These are phyloP conservation scores for Penicillium paxilli DNA, from an alignment of 495 filamentous ascomycete species.

Conservation along the genomic window DNA sequence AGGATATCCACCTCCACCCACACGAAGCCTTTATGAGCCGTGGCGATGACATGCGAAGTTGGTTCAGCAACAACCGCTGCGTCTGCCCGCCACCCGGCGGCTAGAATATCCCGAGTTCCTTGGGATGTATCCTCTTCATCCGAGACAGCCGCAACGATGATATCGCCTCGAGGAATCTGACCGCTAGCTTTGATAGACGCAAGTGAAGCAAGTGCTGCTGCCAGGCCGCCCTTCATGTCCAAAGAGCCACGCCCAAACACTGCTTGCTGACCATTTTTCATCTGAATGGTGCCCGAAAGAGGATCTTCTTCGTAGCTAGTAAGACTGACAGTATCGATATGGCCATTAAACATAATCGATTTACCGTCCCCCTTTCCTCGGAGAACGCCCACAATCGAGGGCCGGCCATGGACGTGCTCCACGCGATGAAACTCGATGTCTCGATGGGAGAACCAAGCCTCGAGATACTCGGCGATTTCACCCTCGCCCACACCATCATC, in stretches of 20 bases:
- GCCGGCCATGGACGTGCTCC: slow-evolving; percentile 39
- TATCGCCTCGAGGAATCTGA: slow-evolving; percentile 33
- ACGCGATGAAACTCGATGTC: slow-evolving; percentile 46
- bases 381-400: slow-evolving; percentile 47
- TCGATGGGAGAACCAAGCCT: slow-evolving; percentile 45
- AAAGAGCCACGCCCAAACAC: slow-evolving; percentile 43
- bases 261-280: slow-evolving; percentile 32
- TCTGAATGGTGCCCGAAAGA: slow-evolving; percentile 33
- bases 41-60: slow-evolving; percentile 31
- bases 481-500: slow-evolving; percentile 40
- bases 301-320: slow-evolving; percentile 43
- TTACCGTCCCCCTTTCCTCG: slow-evolving; percentile 43
- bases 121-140: slow-evolving; percentile 49
- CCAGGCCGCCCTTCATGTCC: slow-evolving; percentile 52
- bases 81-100: slow-evolving; percentile 49
- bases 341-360: slow-evolving; percentile 51
- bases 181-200: slow-evolving; percentile 27
- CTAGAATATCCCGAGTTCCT: slow-evolving; percentile 44
- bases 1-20: slow-evolving; percentile 47
- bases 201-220: slow-evolving; percentile 38
- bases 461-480: slow-evolving; percentile 39
- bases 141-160: slow-evolving; percentile 48
- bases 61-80: slow-evolving; percentile 45
- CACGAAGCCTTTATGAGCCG: slow-evolving; percentile 49
- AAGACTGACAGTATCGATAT: slow-evolving; percentile 49